Evolutionary conservation across 1,139 yeast genomes (phyloP).

Genomic region (Taphrina pruni): DNA sequence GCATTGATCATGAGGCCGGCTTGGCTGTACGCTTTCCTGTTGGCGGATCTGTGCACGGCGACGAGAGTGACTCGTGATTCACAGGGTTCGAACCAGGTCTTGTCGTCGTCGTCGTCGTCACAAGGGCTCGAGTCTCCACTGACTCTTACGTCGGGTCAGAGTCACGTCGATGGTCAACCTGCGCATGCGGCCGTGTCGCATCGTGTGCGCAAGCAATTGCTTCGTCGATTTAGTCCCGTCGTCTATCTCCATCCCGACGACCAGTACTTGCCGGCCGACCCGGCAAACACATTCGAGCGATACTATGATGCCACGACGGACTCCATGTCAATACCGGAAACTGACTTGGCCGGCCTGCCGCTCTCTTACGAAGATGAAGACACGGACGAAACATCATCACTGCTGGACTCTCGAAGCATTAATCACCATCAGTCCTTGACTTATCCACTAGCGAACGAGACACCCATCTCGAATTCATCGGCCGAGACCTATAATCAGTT

Average conservation of each 20-base stretch:
- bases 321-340: slow-evolving; percentile 19
- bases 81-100: background rate
- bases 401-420: background rate
- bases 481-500: slow-evolving; percentile 15
- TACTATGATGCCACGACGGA: slow-evolving; percentile 17
- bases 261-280: slow-evolving; percentile 30
- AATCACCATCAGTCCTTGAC: slow-evolving; percentile 19
- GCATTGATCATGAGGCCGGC: background rate
- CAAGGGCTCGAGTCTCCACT: background rate
- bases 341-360: slow-evolving; percentile 18
- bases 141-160: background rate
- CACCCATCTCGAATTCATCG: background rate
- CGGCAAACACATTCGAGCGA: slow-evolving; percentile 10
- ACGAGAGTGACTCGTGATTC: background rate
- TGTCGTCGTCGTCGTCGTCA: too few relatives aligned
- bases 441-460: background rate
- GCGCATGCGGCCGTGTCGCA: slow-evolving; percentile 16
- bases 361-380: slow-evolving; percentile 18
- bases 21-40: slow-evolving; percentile 3
- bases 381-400: background rate
- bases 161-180: background rate
- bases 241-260: slow-evolving; percentile 30
- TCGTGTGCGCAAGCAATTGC: slow-evolving; percentile 4
- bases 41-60: slow-evolving; percentile 13
- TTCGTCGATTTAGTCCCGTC: slow-evolving; percentile 18